These are phyloP conservation scores for Hyaloscypha variabilis DNA, from an alignment of 495 filamentous ascomycete species.

Conservation along the genomic window DNA sequence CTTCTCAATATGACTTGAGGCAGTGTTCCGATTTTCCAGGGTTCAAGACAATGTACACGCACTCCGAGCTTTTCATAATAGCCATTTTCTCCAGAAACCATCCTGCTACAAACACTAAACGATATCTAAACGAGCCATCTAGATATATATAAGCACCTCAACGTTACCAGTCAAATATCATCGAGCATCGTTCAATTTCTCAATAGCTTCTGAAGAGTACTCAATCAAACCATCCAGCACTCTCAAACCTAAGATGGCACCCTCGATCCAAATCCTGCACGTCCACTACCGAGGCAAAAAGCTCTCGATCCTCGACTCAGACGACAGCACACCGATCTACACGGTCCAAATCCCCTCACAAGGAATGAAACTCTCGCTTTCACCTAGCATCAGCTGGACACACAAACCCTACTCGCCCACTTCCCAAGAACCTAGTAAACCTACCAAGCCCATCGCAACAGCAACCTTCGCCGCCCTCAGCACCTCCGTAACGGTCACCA, in stretches of 20 bases:
- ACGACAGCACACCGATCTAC: conserved; percentile 6
- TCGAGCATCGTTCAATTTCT: no score
- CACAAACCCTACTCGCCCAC: background rate
- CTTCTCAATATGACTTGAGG: no score
- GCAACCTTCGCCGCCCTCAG: background rate
- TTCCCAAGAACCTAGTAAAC: background rate
- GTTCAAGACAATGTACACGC: no score
- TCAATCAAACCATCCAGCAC: background rate
- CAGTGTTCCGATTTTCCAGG: no score
- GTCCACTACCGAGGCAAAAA: background rate
- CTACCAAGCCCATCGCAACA: conserved; percentile 4
- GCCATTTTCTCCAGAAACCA: no score
- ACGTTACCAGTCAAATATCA: no score
- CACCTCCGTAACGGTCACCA: conserved; percentile 1
- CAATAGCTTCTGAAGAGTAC: no score
- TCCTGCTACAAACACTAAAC: no score
- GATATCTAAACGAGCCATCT: no score
- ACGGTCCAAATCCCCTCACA: conserved; percentile 3
- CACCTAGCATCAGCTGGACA: background rate
- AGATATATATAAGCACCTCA: no score
- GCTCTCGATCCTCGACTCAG: conserved; percentile 7
- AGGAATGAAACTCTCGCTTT: no score
- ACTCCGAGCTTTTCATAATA: no score
- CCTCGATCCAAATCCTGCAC: background rate
- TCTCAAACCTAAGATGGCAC: conserved; percentile 9